These are phyloP conservation scores for Penicillium polonicum DNA, from an alignment of 2,329 filamentous ascomycete genomes.

Conservation along the genomic window DNA sequence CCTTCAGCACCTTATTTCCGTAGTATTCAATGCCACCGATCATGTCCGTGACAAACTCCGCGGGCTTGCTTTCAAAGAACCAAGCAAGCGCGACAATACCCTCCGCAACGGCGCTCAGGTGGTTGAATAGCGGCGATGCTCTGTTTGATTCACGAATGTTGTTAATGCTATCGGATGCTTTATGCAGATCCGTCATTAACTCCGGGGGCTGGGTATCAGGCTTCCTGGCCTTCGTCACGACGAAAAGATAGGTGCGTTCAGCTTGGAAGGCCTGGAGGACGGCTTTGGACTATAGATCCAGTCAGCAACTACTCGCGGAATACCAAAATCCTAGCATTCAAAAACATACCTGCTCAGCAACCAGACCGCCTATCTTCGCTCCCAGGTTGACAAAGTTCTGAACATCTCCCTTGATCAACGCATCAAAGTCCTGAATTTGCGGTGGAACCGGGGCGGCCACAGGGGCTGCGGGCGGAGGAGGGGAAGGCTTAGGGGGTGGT, in stretches of 20 bases:
- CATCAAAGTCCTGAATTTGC: conserved; percentile 84
- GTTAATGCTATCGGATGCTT: conserved; percentile 73
- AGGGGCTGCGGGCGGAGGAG: conserved; percentile 49
- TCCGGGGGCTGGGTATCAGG: conserved; percentile 72
- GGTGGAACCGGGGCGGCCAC: conserved; percentile 65
- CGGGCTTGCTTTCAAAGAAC: conserved; percentile 82
- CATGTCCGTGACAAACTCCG: conserved; percentile 80
- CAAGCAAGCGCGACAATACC: conserved; percentile 87
- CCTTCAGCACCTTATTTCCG: conserved; percentile 89
- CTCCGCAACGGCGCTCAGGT: conserved; percentile 83
- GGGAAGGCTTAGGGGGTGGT: conserved; percentile 30
- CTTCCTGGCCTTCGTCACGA: conserved; percentile 89
- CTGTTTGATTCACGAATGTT: conserved; percentile 81
- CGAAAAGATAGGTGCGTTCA: conserved; percentile 82
- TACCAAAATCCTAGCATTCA: neutral
- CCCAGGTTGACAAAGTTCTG: conserved; percentile 76
- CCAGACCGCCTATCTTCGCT: conserved; percentile 70
- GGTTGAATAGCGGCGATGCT: conserved; percentile 70
- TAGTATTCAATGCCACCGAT: conserved; percentile 86
- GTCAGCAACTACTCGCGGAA: conserved; percentile 11
- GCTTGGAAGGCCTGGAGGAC: conserved; percentile 71
- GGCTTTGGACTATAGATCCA: conserved; percentile 49
- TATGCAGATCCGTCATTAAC: conserved; percentile 82
- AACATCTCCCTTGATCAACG: conserved; percentile 70
- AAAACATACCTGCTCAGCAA: conserved; percentile 71